phyloP scores from a whole-genome alignment of 305 asterid genomes.

The Fraxinus floribunda region DNA sequence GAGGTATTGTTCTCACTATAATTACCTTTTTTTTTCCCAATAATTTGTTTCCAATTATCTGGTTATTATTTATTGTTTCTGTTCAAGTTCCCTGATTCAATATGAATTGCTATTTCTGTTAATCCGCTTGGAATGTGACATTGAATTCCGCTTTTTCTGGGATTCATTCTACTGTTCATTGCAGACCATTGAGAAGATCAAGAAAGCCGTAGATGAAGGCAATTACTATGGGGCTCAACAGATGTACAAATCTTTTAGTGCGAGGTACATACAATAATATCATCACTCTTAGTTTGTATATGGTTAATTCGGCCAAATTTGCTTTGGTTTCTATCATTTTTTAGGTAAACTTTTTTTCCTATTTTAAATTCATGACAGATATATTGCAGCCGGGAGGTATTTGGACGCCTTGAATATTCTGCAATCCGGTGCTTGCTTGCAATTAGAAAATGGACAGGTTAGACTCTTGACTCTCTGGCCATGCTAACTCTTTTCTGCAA shows the following conservation, averaged over 20 bases:
- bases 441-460: constrained; percentile 79
- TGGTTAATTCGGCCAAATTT: neutral
- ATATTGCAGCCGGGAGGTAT: constrained; percentile 57
- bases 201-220: constrained; percentile 68
- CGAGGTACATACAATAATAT: constrained; percentile 44
- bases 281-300: neutral
- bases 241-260: constrained; percentile 82
- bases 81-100: neutral
- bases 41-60: neutral
- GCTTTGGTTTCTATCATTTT: neutral
- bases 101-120: neutral
- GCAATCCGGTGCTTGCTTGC: constrained; percentile 86
- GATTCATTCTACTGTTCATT: constrained; percentile 10
- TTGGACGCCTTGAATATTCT: constrained; percentile 79
- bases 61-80: neutral
- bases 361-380: constrained; percentile 42
- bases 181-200: constrained; percentile 77
- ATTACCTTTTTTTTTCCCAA: neutral
- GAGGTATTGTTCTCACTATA: constrained; percentile 41
- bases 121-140: neutral
- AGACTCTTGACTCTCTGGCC: constrained; percentile 6
- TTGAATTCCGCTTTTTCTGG: neutral
- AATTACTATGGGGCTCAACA: constrained; percentile 94
- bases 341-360: neutral
- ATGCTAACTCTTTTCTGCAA: neutral